Percentiles rank a stretch among this genome's conserved stretches.
Evolutionary conservation across 352 stramenopile species (phyloP).

Genomic region (Phytophthora capsici): DNA sequence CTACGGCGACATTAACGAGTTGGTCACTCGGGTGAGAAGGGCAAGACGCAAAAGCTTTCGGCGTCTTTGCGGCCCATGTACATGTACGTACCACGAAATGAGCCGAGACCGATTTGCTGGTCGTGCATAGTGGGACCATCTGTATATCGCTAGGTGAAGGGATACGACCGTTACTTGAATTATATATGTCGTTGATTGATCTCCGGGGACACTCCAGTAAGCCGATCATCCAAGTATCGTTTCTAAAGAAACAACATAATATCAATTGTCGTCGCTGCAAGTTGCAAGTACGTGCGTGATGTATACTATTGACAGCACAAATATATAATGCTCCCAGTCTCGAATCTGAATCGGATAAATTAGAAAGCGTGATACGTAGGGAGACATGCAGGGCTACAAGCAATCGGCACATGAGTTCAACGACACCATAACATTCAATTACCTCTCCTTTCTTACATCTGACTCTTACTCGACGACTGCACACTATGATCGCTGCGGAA

Average conservation of each 20-base stretch:
- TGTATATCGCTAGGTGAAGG: neutral
- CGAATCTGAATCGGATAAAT: neutral
- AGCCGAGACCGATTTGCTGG: conserved; percentile 10
- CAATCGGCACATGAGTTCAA: conserved; percentile 3
- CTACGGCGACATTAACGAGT: no score
- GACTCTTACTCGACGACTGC: conserved; percentile 27
- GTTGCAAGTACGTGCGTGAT: neutral
- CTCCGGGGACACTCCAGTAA: neutral
- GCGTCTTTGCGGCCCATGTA: neutral
- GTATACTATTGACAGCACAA: no score
- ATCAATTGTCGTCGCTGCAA: neutral
- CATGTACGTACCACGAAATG: conserved; percentile 8
- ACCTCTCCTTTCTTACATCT: conserved; percentile 8
- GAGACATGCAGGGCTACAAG: neutral
- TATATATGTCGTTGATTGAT: neutral
- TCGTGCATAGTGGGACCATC: neutral
- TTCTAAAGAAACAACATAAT: no score
- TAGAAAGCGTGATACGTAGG: neutral
- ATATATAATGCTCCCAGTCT: no score
- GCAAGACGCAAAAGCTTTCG: neutral
- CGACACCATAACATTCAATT: conserved; percentile 8
- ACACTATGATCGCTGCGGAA: conserved; percentile 35
- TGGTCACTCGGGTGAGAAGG: no score
- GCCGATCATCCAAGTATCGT: neutral
- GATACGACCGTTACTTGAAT: neutral